Percentiles rank a stretch among this genome's conserved stretches.
phyloP scores from a whole-genome alignment of 1,139 yeast species.

The Insectozyma bohioensis region DNA sequence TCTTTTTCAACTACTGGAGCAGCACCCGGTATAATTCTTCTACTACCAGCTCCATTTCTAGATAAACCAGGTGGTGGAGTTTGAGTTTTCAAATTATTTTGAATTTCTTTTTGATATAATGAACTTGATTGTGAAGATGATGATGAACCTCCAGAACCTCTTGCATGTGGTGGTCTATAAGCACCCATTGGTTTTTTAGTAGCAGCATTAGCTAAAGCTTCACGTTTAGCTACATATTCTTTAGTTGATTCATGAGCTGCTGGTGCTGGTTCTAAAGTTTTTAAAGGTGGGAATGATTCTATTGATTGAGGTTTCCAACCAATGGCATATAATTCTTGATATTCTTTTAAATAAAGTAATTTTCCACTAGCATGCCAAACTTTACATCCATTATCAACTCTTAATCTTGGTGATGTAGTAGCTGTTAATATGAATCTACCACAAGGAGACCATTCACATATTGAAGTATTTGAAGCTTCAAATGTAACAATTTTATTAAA shows the following conservation, averaged over 20 bases:
- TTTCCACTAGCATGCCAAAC: constrained; percentile 92
- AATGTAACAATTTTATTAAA: constrained; percentile 77
- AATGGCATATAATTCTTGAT: constrained; percentile 74
- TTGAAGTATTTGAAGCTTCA: constrained; percentile 92
- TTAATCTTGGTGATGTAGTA: constrained; percentile 92
- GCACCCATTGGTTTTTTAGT: constrained; percentile 73
- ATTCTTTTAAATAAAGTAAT: constrained; percentile 74
- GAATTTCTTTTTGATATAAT: constrained; percentile 57
- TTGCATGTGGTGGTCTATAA: constrained; percentile 94
- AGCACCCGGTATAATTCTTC: constrained; percentile 43
- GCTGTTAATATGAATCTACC: constrained; percentile 93
- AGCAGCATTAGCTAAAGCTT: constrained; percentile 36
- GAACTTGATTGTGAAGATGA: constrained; percentile 41
- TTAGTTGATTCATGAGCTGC: constrained; percentile 67
- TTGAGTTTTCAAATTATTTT: constrained; percentile 21
- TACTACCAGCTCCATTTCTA: constrained; percentile 24
- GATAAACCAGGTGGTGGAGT: constrained; percentile 20
- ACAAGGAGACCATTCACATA: constrained; percentile 98
- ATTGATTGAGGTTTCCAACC: constrained; percentile 85
- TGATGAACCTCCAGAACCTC: constrained; percentile 39
- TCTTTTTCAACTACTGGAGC: constrained; percentile 43
- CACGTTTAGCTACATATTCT: constrained; percentile 51
- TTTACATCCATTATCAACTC: constrained; percentile 94
- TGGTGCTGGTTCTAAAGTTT: constrained; percentile 55
- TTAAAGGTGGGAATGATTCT: constrained; percentile 58